Base-by-base conservation (phyloP, 2,329 filamentous ascomycete species). In the Colletotrichum sublineola region DNA sequence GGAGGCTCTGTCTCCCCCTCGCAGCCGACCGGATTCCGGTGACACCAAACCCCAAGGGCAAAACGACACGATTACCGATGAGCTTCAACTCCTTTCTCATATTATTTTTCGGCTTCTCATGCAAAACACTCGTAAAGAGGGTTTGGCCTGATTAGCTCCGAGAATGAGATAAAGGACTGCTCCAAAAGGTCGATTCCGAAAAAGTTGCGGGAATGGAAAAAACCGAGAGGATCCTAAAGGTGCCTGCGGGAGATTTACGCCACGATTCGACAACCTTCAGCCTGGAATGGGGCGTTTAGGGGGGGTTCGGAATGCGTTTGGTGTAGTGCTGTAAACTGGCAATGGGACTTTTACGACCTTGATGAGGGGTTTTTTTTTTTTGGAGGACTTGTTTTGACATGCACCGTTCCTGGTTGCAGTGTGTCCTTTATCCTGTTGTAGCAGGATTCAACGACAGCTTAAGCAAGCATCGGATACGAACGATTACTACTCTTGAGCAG, bases 1-100 rank as follows among this genome's bases (percentile, higher is more conserved):
- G 82, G 81, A 77, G 76, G 74, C 76, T 77, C 76, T 78, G 68
- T 76, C 77, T 72, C 60, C 58, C 61, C 72, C 65, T 70, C 70
- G 70, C 67, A 66, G 56, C 70, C 67, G 67, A 70, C 60, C 70
- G 70, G 67, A 71, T 66, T 65, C 48, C 56, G 61, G 70, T 38
- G 31, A 38, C 53, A 56, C 24, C 33, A 58, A 38, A 42, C 52
- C 50, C 57, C 11, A n/a, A 36, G 48, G n/a, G 65, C 46, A 62
- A 50, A 44, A 24, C 44, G 65, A 63, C 18, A 42, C 69, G 69
- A 71, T 18, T 60, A 71, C 52, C 52, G 42, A 46, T 29, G 36
- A 55, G 58, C 29, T 14, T 52, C 36, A 48, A 36, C 15, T 12
- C 44, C n/a, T 33, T 53, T 55, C 4, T 50, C 7, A 9, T 8